These are phyloP conservation scores for Rutstroemia sydowiana DNA, from an alignment of 2,329 filamentous ascomycete genomes.

Conservation along the genomic window DNA sequence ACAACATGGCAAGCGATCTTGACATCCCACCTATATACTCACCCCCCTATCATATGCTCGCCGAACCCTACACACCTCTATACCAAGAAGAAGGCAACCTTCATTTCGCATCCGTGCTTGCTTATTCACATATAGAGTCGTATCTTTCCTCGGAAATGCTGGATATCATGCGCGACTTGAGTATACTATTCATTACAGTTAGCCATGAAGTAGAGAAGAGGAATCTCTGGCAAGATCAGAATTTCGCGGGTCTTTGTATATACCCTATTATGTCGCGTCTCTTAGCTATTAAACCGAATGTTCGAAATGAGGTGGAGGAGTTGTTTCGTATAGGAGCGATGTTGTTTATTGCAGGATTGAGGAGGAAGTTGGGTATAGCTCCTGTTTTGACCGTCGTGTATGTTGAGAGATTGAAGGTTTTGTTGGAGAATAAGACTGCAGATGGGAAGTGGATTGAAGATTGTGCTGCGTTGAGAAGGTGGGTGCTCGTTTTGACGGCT, in stretches of 20 bases:
- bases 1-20: slow-evolving; percentile 1
- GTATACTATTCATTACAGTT: background rate
- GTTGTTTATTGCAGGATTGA: background rate
- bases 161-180: background rate
- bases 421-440: background rate
- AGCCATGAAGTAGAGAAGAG: background rate
- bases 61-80: background rate
- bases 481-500: background rate
- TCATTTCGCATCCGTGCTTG: background rate
- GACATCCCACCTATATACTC: background rate
- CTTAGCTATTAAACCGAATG: background rate
- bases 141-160: background rate
- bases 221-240: background rate
- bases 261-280: background rate
- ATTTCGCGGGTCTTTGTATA: background rate
- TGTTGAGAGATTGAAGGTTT: background rate
- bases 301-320: background rate
- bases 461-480: background rate
- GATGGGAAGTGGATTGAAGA: background rate
- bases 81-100: background rate
- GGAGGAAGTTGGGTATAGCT: background rate
- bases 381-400: background rate
- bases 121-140: background rate
- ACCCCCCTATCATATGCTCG: background rate
- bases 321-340: background rate